Conservation (phyloP, 129 eudicot genomes). For the Tagetes patula region DNA sequence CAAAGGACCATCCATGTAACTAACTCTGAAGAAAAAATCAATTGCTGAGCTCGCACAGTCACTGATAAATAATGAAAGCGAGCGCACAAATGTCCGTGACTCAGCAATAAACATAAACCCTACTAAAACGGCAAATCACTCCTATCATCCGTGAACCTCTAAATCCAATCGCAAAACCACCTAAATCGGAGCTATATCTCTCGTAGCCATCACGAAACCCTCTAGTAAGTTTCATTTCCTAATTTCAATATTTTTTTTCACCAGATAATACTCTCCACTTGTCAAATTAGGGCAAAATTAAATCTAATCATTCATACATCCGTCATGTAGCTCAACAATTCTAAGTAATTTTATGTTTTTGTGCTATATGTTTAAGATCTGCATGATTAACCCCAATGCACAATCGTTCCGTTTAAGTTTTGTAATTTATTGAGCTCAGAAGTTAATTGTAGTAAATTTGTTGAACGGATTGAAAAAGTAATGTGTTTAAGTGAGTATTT, state of each 20-base stretch:
- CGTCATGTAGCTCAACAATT: background rate
- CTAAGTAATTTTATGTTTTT: background rate
- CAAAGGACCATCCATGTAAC: too few species aligned
- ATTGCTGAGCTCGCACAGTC: too few species aligned
- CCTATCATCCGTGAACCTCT: background rate
- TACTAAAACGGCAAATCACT: background rate
- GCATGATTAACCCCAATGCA: background rate
- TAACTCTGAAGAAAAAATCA: too few species aligned
- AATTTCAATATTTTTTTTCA: constrained; percentile 4
- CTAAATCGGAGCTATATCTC: background rate
- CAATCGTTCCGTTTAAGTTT: background rate
- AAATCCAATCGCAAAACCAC: background rate
- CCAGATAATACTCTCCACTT: background rate
- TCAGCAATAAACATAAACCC: background rate
- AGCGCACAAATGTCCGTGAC: constrained; percentile 17
- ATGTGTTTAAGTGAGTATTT: background rate
- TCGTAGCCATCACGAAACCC: constrained; percentile 7
- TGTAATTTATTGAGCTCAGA: background rate
- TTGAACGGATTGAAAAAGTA: background rate
- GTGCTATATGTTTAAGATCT: background rate
- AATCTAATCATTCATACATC: background rate
- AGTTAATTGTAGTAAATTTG: background rate
- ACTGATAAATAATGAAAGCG: constrained; percentile 3
- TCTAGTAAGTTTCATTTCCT: constrained; percentile 5
- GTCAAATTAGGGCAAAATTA: constrained; percentile 23